Evolutionary conservation across 2,329 filamentous ascomycete species (phyloP).

Genomic region (Fusarium pilosicola): DNA sequence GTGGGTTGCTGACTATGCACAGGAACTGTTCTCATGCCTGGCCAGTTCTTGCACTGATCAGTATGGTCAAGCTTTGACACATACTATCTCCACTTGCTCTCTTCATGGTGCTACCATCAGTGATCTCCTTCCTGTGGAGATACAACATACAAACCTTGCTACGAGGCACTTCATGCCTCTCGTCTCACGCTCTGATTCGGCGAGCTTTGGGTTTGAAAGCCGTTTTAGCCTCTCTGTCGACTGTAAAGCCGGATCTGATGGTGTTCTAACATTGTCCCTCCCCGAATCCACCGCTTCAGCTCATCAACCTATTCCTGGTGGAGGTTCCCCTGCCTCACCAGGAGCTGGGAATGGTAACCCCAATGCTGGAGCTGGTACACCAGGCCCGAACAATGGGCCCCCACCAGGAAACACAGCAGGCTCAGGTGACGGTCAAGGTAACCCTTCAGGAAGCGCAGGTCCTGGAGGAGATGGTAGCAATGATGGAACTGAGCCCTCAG

Average conservation of each 20-base stretch:
- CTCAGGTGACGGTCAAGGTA: neutral
- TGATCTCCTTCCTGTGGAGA: slow-evolving; percentile 46
- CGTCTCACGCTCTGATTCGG: slow-evolving; percentile 1
- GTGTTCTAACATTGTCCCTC: slow-evolving; percentile 46
- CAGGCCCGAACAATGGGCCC: neutral
- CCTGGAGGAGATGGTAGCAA: neutral
- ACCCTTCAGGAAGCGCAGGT: neutral
- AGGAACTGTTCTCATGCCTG: slow-evolving; percentile 49
- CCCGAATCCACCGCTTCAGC: slow-evolving; percentile 26
- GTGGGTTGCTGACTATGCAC: slow-evolving; percentile 22
- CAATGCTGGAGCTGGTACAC: neutral
- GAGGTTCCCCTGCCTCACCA: neutral
- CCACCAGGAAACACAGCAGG: neutral
- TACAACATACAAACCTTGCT: slow-evolving; percentile 28
- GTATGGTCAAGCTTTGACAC: slow-evolving; percentile 47
- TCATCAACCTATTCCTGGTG: neutral
- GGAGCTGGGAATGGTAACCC: neutral
- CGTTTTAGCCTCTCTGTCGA: slow-evolving; percentile 42
- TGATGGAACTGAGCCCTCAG: neutral
- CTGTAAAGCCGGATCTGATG: slow-evolving; percentile 47
- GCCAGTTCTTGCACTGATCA: slow-evolving; percentile 41
- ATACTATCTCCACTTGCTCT: slow-evolving; percentile 44
- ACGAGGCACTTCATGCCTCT: slow-evolving; percentile 16
- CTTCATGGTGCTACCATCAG: slow-evolving; percentile 42
- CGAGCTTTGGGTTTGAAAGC: slow-evolving; percentile 30